Conservation (phyloP, 352 stramenopile genomes). For the Globisporangium megalacanthum region DNA sequence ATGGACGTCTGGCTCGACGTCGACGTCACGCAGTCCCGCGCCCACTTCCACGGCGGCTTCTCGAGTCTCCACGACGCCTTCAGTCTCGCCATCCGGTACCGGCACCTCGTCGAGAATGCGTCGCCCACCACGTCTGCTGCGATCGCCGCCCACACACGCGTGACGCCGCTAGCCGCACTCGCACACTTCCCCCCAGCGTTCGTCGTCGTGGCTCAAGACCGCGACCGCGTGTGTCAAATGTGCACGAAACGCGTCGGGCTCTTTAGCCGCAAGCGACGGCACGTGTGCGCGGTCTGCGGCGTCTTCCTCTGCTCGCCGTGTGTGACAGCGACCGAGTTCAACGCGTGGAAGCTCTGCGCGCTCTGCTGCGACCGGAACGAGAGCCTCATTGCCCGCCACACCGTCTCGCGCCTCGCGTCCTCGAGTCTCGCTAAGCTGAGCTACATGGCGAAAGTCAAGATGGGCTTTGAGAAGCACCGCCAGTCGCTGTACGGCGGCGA, state of each 20-base stretch:
- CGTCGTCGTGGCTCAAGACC: slow-evolving; percentile 26
- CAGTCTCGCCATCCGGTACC: slow-evolving; percentile 58
- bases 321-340: slow-evolving; percentile 54
- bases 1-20: slow-evolving; percentile 73
- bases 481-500: slow-evolving; percentile 16
- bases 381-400: slow-evolving; percentile 45
- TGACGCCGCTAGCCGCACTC: slow-evolving; percentile 1
- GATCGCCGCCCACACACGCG: too few relatives aligned
- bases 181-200: slow-evolving; percentile 18
- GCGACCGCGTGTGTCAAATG: slow-evolving; percentile 56
- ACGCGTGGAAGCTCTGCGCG: slow-evolving; percentile 52
- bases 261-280: slow-evolving; percentile 54
- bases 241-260: slow-evolving; percentile 55
- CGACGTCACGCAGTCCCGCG: slow-evolving; percentile 43
- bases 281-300: slow-evolving; percentile 58
- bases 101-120: slow-evolving; percentile 41
- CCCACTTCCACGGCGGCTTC: slow-evolving; percentile 52
- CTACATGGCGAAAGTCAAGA: slow-evolving; percentile 19
- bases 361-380: slow-evolving; percentile 66
- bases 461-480: slow-evolving; percentile 14
- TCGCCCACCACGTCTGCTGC: too few relatives aligned
- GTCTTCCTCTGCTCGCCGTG: slow-evolving; percentile 59
- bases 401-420: slow-evolving; percentile 45
- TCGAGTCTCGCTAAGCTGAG: slow-evolving; percentile 15
- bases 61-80: slow-evolving; percentile 64